Base-by-base conservation (phyloP, 805 yeast genomes). In the Ogataea nitratoaversa region DNA sequence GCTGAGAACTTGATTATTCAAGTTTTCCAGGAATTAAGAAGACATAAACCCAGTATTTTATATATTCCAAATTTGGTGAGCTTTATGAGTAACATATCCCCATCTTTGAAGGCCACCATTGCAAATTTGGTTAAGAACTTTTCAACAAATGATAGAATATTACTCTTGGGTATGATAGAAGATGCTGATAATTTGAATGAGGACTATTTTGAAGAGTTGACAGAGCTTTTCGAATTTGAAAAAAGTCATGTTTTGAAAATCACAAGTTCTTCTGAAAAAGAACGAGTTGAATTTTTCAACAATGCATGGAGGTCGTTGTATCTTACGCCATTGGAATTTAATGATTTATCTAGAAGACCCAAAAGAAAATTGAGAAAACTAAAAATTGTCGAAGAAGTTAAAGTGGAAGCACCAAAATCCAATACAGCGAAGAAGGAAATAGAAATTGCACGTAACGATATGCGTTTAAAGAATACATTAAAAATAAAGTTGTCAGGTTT, bases 21-120 rank as follows among this genome's bases (percentile, higher is more conserved):
- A 56, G 72, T 84, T 30, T 82, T 93, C 53, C 70, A 84, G 18
- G 99, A 93, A 62, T 93, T 95, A 5, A 76, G 85, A 48, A 76
- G 95, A 55, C 95, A 91, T 47, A 84, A 84, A 43, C 99, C 98
- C 0, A 76, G 95, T 8, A 82, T 93, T 13, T 65, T 93, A 2
- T 84, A 76, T 57, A 76, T 93, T 37, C 96, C 98, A 3, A 84
- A 84, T 54, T 65, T 88, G 37, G 88, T 88, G 42, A 74, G 80
- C 8, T 88, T 96, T 89, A 67, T 72, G 40, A 70, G 66, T 9
- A 80, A 86, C 4, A 73, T 86, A 29, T 76, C 88, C 0, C 78
- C 73, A 11, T 70, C 86, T 2, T 87, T 90, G 1, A 76, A 76
- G 46, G 77, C 89, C 1, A 82, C 93, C 2, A 70, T 93, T 27